Evolutionary conservation across 768 basidiomycete species (phyloP), one percentile per base, ranked within the genome.

Genomic region (Mycena filopes): DNA sequence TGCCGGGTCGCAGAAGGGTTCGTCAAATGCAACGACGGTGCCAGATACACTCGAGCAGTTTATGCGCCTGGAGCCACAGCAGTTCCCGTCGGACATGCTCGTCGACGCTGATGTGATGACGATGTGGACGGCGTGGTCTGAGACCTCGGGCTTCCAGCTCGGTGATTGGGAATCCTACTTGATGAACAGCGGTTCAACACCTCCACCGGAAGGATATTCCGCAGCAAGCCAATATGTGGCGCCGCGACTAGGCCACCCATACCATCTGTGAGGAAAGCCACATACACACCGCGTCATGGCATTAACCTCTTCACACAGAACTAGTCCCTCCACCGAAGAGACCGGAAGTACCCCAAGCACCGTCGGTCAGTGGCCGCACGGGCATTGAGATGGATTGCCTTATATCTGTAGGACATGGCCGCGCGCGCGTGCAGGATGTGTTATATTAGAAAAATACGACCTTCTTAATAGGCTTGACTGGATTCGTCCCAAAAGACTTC

Each of bases 61-160:
- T 36, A 59, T 77, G 41, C 74, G 66, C 33, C 68, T 76, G 61
- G 55, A 72, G 66, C 74, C 70, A 8, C 61, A 63, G 59, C 67
- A 73, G 58, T 25, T 69, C 33, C 48, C 70, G 38, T 61, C 69
- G 2, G 70, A 72, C 40, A 68, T 75, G 26, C 70, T 74, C 75
- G 28, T 65, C 23, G 68, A 88, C 67, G 75, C 78, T 56, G 85
- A 86, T 61, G 84, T 84, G 49, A 81, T 89, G 69, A 81, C 82
- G 15, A 87, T 89, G 85, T 92, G 89, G 89, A 86, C 86, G 15
- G 87, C 89, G 85, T 92, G 89, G 89, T 86, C 86, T 18, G 81
- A 78, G 54, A 86, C 87, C 16, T 81, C 82, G 13, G 83, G 84
- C 25, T 88, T 89, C 58, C 86, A 87, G 89, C 55, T 81, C 57